These are phyloP conservation scores for Fomitopsis betulina DNA, from an alignment of 1,284 basidiomycete species.

Conservation along the genomic window DNA sequence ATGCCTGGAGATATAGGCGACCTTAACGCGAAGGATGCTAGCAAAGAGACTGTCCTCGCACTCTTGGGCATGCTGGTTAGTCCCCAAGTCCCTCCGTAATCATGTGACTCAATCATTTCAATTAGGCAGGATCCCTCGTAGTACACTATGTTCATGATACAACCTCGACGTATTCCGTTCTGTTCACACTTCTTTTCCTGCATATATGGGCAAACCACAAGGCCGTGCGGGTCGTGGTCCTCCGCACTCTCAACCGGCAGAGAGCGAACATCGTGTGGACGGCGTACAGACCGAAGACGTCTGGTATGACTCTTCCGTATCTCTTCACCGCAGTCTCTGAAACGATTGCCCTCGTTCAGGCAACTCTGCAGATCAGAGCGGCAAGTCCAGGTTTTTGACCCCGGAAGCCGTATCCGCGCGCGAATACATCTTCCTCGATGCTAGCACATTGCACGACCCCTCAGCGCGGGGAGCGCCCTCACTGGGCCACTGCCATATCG, in stretches of 20 bases:
- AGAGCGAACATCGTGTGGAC: constrained; percentile 51
- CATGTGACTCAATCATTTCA: not conserved
- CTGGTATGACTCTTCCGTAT: not conserved
- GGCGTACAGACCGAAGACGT: constrained; percentile 12
- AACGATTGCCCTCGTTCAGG: not conserved
- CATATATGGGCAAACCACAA: constrained; percentile 59
- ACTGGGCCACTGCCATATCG: constrained; percentile 11
- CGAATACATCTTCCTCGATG: constrained; percentile 16
- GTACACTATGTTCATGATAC: constrained; percentile 50
- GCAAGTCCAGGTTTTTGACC: constrained; percentile 1
- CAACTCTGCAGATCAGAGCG: not conserved
- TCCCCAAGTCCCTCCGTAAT: not conserved
- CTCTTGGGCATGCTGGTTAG: constrained; percentile 63
- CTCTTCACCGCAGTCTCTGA: not conserved
- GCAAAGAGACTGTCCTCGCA: constrained; percentile 65
- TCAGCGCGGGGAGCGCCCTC: not conserved
- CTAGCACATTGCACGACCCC: constrained; percentile 6
- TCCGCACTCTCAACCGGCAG: constrained; percentile 58
- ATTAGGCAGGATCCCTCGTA: constrained; percentile 52
- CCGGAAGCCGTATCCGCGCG: constrained; percentile 6
- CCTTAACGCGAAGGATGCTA: constrained; percentile 65
- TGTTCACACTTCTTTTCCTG: constrained; percentile 45
- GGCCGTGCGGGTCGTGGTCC: constrained; percentile 50
- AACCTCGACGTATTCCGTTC: constrained; percentile 42
- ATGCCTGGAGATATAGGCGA: constrained; percentile 57